Evolutionary conservation across 208 protist species (phyloP).

Genomic region (Perkinsela sp.): DNA sequence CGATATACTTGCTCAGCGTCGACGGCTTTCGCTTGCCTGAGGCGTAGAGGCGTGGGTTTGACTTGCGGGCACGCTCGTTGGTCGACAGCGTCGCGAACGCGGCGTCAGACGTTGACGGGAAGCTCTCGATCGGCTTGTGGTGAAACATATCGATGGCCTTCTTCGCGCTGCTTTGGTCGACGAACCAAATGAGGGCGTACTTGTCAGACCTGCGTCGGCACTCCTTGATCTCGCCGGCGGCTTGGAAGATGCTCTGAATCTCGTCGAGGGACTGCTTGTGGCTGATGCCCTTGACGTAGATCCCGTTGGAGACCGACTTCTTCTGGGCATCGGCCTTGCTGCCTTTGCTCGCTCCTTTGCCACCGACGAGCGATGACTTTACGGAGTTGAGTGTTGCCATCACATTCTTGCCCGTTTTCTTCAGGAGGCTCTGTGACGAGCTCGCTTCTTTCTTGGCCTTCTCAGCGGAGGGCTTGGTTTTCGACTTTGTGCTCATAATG

Average conservation of each 20-base stretch:
- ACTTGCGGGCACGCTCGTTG: neutral
- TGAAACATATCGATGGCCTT: neutral
- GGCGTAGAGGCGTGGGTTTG: neutral
- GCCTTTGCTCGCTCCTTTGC: neutral
- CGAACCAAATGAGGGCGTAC: neutral
- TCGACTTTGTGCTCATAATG: neutral
- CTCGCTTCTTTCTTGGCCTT: neutral
- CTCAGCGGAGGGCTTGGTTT: neutral
- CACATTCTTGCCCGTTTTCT: too few relatives aligned
- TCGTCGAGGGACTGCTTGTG: constrained; percentile 1
- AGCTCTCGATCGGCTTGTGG: neutral
- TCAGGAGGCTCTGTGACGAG: neutral
- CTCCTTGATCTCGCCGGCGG: neutral
- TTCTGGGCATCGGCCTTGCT: too few relatives aligned
- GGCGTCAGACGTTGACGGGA: neutral
- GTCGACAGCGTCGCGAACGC: neutral
- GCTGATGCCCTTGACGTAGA: neutral
- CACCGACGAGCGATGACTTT: neutral
- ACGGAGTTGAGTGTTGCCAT: too few relatives aligned
- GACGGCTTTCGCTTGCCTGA: neutral
- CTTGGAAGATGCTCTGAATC: neutral
- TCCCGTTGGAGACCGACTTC: too few relatives aligned
- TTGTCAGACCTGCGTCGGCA: neutral
- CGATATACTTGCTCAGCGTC: neutral
- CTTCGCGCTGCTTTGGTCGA: neutral